Evolutionary conservation across 306 rosid genomes (phyloP), one percentile per base, ranked within the genome.

Genomic region (Vigna radiata): DNA sequence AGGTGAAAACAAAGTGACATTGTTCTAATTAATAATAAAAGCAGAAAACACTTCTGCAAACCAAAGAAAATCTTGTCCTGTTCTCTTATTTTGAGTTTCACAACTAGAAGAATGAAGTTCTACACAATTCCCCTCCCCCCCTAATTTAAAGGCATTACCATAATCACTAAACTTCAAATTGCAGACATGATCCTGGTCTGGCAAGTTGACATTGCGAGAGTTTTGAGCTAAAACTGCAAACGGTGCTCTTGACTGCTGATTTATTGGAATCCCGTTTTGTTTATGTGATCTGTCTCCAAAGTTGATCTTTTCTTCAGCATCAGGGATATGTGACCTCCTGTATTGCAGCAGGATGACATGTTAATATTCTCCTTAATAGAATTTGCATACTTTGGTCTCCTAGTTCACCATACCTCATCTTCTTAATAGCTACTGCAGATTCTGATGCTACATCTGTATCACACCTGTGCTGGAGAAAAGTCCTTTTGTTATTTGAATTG

Each of bases 151-250:
- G 62, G 47, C 73, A 79, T 84, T 91, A 91, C 99, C 96, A 60
- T 82, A 65, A 60, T 62, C 78, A 23, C 54, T 64, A 64, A 82
- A 68, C 82, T 91, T 88, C 74, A 78, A 70, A 73, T 77, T 70
- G 70, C 80, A 78, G 76, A 48, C 77, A 53, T 81, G 90, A 81
- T 67, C 85, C 78, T 86, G 90, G 29, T 79, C 86, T 17, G 77
- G 81, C 89, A 87, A 85, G 79, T 75, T 82, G 77, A 84, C 83
- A 82, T 69, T 79, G 65, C 82, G 83, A 67, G 80, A 69, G 76
- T 96, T 96, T 86, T 91, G 91, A 81, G 91, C 77, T 89, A 96
- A 85, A n/a, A 90, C 94, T 6, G 97, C 81, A 52, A 96, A 83
- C 16, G 99, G 98, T 48, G 94, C 82, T 84, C 99, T 85, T 60